These are phyloP conservation scores for Geotrichum restrictum DNA, from an alignment of 1,139 yeast species.

Conservation along the genomic window DNA sequence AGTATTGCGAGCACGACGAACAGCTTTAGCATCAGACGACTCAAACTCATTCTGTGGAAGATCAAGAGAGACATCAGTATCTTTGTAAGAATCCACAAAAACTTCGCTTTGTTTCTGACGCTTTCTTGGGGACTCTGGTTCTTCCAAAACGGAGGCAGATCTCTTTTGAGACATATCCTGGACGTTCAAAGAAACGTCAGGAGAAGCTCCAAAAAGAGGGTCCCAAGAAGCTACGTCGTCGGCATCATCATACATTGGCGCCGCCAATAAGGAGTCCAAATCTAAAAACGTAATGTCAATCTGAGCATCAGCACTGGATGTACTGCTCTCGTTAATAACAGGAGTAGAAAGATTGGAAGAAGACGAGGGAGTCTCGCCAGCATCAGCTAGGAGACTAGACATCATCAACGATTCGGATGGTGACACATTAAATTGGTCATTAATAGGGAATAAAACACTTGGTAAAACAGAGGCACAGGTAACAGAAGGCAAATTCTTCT, in stretches of 20 bases:
- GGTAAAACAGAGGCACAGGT: slow-evolving; percentile 10
- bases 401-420: background rate
- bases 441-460: slow-evolving; percentile 7
- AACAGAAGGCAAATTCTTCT: background rate
- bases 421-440: slow-evolving; percentile 7
- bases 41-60: background rate
- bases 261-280: slow-evolving; percentile 16
- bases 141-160: background rate
- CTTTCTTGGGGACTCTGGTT: background rate
- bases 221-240: slow-evolving; percentile 3
- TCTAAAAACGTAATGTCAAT: slow-evolving; percentile 1
- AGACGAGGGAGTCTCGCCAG: slow-evolving; percentile 4
- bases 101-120: background rate
- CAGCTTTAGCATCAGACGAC: slow-evolving; percentile 56
- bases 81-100: background rate
- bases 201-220: background rate
- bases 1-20: slow-evolving; percentile 90
- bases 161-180: background rate
- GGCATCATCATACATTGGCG: slow-evolving; percentile 15
- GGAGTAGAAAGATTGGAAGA: slow-evolving; percentile 3
- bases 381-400: background rate
- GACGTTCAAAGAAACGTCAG: background rate
- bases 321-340: background rate
- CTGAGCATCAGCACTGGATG: background rate
- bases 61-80: background rate